Conservation (phyloP, 2,329 filamentous ascomycete species). For the Chrysoporthe cubensis region DNA sequence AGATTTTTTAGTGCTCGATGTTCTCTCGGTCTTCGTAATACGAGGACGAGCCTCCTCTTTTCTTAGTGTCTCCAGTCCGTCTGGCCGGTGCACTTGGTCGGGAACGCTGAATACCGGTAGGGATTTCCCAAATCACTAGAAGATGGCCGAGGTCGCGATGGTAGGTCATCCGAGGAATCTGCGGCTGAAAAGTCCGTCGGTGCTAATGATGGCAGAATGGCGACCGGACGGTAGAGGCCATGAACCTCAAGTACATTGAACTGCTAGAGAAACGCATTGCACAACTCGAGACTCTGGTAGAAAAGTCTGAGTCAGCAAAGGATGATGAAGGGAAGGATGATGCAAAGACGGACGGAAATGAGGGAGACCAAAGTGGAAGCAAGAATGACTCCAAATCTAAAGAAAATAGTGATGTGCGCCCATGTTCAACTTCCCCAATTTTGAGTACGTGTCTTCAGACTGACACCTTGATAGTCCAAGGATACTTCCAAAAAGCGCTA, state of each 20-base stretch:
- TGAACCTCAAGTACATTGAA: conserved; percentile 17
- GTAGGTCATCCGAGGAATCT: not conserved
- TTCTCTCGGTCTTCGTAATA: not conserved
- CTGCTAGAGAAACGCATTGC: conserved; percentile 16
- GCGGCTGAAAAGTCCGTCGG: not conserved
- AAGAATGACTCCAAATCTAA: too few species aligned
- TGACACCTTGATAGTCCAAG: not conserved
- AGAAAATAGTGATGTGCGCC: not conserved
- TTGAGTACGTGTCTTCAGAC: not conserved
- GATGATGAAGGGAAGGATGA: not conserved
- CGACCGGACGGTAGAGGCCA: not conserved
- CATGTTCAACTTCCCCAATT: not conserved
- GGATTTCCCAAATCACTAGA: not conserved
- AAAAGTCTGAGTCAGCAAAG: not conserved
- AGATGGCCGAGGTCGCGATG: not conserved
- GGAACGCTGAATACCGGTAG: not conserved
- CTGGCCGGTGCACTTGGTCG: not conserved
- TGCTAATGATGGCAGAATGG: not conserved
- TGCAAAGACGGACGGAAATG: not conserved
- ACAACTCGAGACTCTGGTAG: conserved; percentile 9
- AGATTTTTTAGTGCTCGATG: not conserved
- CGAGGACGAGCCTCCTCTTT: not conserved
- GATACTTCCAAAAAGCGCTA: conserved; percentile 19
- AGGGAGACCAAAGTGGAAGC: too few species aligned
- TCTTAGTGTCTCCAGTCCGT: not conserved